Evolutionary conservation across 345 rosid genomes (phyloP).

Genomic region (Dimocarpus longan): DNA sequence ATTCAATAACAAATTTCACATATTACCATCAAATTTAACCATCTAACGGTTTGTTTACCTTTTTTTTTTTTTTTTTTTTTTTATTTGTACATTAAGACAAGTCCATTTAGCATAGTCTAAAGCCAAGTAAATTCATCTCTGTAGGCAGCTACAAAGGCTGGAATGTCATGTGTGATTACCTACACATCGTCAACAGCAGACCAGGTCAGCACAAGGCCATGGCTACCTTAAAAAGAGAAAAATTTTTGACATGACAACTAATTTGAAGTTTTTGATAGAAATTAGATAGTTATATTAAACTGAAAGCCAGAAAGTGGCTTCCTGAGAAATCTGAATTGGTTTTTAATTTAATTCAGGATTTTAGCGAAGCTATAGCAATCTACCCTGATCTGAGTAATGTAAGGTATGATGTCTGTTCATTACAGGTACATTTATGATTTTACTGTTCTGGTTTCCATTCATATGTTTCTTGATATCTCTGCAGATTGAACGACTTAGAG

Average conservation of each 20-base stretch:
- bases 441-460: background rate
- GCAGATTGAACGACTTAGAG: slow-evolving; percentile 67
- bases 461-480: slow-evolving; percentile 1
- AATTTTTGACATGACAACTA: background rate
- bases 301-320: background rate
- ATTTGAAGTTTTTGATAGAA: background rate
- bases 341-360: slow-evolving; percentile 54
- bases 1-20: background rate
- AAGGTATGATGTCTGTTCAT: slow-evolving; percentile 38
- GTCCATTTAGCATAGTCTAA: background rate
- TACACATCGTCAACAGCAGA: slow-evolving; percentile 89
- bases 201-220: slow-evolving; percentile 51
- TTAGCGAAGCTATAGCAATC: slow-evolving; percentile 67
- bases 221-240: background rate
- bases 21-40: background rate
- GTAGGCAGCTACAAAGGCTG: slow-evolving; percentile 88
- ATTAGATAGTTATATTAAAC: background rate
- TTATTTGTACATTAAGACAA: background rate
- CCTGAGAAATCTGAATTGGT: slow-evolving; percentile 8
- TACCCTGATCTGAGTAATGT: slow-evolving; percentile 83
- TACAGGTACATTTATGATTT: background rate
- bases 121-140: slow-evolving; percentile 18
- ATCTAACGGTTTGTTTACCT: background rate
- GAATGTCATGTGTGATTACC: slow-evolving; percentile 85
- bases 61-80: no score